A percentile compares a stretch with the other conserved stretches of the same genome.
Evolutionary conservation across 2,329 filamentous ascomycete genomes (phyloP).

Genomic region (Penicillium hesseltinei): DNA sequence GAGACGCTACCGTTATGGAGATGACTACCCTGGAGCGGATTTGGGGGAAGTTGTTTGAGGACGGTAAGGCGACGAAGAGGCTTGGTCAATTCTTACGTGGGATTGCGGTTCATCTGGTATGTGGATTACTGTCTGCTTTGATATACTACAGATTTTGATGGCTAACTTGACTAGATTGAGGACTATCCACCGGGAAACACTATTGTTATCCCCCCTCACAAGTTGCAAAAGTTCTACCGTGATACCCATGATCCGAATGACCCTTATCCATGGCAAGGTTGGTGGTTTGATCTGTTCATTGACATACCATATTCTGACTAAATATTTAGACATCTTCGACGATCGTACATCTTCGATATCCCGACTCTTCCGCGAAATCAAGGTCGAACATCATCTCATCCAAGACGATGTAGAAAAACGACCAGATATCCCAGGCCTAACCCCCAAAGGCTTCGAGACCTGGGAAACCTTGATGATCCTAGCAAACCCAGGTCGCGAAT

Average conservation of each 20-base stretch:
- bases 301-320: constrained; percentile 12
- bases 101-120: constrained; percentile 70
- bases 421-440: constrained; percentile 64
- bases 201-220: constrained; percentile 71
- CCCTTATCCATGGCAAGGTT: constrained; percentile 67
- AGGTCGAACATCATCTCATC: constrained; percentile 63
- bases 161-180: constrained; percentile 56
- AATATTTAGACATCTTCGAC: constrained; percentile 53
- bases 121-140: constrained; percentile 22
- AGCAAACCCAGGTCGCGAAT: constrained; percentile 74
- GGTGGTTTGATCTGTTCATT: not conserved
- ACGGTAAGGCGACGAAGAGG: constrained; percentile 65
- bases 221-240: constrained; percentile 72
- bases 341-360: constrained; percentile 54
- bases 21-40: constrained; percentile 65
- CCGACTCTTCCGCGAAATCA: constrained; percentile 56
- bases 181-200: constrained; percentile 66
- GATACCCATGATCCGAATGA: constrained; percentile 65
- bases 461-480: constrained; percentile 73
- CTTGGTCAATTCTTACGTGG: constrained; percentile 70
- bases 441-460: constrained; percentile 63
- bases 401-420: constrained; percentile 53
- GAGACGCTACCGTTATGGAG: constrained; percentile 46
- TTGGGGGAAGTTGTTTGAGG: constrained; percentile 73
- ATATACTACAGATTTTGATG: not conserved